These are phyloP conservation scores for Strigomonas galati DNA, from an alignment of 208 protist genomes.

Conservation along the genomic window DNA sequence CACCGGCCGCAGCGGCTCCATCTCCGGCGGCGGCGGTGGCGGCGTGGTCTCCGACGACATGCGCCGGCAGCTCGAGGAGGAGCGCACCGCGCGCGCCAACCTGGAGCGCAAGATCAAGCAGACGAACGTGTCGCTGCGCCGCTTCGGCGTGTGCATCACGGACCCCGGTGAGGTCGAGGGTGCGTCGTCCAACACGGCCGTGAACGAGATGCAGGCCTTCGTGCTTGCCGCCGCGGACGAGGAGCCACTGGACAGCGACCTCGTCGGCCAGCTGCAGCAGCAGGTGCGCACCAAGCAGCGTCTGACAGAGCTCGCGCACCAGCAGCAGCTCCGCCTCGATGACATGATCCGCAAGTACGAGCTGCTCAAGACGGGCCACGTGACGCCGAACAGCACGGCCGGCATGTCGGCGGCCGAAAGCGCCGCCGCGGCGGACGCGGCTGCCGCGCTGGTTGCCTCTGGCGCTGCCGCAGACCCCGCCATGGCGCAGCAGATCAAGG, in stretches of 20 bases:
- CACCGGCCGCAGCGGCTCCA: not conserved
- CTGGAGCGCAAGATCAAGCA: conserved; percentile 73
- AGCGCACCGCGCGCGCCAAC: conserved; percentile 36
- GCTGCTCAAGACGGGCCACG: conserved; percentile 78
- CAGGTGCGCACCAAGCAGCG: conserved; percentile 87
- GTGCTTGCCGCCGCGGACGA: conserved; percentile 69
- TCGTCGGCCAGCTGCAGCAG: conserved; percentile 78
- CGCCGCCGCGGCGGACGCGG: conserved; percentile 3
- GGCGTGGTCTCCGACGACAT: conserved; percentile 19
- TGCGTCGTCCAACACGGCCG: conserved; percentile 9
- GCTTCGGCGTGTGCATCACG: conserved; percentile 77
- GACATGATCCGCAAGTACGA: conserved; percentile 88
- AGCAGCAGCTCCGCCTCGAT: conserved; percentile 78
- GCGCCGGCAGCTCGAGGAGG: conserved; percentile 52
- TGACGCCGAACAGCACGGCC: conserved; percentile 38
- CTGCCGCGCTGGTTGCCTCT: conserved; percentile 4
- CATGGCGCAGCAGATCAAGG: conserved; percentile 60
- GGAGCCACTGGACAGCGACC: conserved; percentile 64
- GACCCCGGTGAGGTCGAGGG: conserved; percentile 32
- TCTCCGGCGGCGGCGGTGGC: not conserved
- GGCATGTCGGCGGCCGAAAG: conserved; percentile 3
- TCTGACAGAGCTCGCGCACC: conserved; percentile 77
- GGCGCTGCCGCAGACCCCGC: conserved; percentile 44
- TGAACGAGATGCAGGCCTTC: conserved; percentile 48
- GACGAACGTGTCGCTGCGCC: conserved; percentile 79